A percentile compares a stretch with the other conserved stretches of the same genome.
Evolutionary conservation across 164 flowering plant species (phyloP).

Genomic region (Nymphaea thermarum): DNA sequence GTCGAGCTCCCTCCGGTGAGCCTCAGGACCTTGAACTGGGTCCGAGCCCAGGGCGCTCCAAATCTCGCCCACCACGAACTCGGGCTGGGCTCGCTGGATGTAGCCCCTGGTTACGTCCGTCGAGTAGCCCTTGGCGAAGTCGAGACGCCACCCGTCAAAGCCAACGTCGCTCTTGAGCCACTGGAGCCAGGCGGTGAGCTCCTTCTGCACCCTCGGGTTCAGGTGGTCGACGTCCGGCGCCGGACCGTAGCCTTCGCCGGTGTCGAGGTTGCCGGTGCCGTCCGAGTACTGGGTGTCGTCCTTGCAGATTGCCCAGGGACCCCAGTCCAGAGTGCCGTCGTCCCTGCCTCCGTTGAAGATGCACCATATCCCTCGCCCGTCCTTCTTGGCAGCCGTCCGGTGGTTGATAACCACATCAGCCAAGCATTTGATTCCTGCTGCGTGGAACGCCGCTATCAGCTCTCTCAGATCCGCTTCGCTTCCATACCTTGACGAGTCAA

Average conservation of each 20-base stretch:
- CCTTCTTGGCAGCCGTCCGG: neutral
- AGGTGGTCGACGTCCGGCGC: constrained; percentile 1
- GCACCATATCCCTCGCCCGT: neutral
- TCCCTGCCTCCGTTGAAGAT: neutral
- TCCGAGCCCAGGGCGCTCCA: neutral
- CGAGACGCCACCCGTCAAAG: constrained; percentile 1
- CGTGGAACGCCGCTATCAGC: neutral
- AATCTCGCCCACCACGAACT: constrained; percentile 1
- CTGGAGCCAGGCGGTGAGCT: constrained; percentile 1
- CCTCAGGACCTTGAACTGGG: neutral
- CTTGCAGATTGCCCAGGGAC: neutral
- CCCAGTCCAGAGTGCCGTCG: neutral
- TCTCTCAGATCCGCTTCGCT: neutral
- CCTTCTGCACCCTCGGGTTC: neutral
- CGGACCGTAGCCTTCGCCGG: neutral
- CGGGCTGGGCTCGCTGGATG: neutral
- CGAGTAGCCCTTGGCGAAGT: constrained; percentile 3
- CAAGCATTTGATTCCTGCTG: neutral
- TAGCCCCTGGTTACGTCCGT: neutral
- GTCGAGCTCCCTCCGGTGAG: neutral
- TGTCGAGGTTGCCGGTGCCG: neutral
- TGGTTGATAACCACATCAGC: neutral
- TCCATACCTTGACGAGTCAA: neutral
- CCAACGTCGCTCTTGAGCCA: constrained; percentile 1
- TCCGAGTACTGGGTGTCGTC: neutral